Conservation (phyloP, 371 early-diverging fungal species). For the Mucor irregularis region DNA sequence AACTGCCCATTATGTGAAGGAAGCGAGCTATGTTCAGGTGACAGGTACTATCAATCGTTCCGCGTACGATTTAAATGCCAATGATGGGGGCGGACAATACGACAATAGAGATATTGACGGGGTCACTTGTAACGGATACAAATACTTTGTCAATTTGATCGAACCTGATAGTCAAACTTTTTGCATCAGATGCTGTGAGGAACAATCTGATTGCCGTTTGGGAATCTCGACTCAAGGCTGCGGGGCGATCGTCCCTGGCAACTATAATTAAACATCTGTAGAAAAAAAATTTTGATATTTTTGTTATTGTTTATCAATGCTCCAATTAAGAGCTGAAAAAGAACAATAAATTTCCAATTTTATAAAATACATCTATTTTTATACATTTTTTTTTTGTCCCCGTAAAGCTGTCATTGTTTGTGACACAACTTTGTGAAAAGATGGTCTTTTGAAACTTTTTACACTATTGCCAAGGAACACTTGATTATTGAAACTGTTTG, state of each 20-base stretch:
- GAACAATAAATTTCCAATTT: no score
- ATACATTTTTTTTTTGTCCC: no score
- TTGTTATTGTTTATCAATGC: not conserved
- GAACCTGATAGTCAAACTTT: conserved; percentile 38
- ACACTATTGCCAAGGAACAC: no score
- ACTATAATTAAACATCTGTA: conserved; percentile 11
- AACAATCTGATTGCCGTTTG: conserved; percentile 15
- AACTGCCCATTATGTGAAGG: conserved; percentile 24
- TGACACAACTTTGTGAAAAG: no score
- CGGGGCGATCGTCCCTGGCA: conserved; percentile 19
- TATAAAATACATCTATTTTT: no score
- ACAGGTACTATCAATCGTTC: conserved; percentile 33
- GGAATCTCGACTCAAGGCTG: conserved; percentile 22
- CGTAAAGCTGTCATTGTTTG: no score
- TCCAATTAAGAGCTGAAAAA: no score
- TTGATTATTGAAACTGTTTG: no score
- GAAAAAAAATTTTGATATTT: not conserved
- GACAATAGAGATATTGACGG: conserved; percentile 24
- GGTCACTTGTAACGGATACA: conserved; percentile 40
- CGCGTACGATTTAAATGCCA: conserved; percentile 15
- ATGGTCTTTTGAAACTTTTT: no score
- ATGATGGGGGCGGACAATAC: conserved; percentile 50
- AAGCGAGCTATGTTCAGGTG: conserved; percentile 35
- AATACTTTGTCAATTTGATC: conserved; percentile 42
- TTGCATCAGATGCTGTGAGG: conserved; percentile 35